Evolutionary conservation across 352 stramenopile species (phyloP).

Genomic region (Phytophthora podocarpi): DNA sequence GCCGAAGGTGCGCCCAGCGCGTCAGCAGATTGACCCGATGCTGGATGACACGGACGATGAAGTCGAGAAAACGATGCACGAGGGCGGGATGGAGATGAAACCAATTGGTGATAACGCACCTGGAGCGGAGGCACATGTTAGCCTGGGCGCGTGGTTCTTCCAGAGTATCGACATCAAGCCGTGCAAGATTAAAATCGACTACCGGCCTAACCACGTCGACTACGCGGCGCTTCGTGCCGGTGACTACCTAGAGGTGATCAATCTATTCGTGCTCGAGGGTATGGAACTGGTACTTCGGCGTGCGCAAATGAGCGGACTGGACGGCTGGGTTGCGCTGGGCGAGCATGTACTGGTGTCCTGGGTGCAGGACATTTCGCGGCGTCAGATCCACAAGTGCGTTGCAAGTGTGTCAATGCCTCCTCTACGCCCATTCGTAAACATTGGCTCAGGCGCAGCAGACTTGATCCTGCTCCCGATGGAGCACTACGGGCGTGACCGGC

Average conservation of each 20-base stretch:
- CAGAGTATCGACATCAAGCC: conserved; percentile 87
- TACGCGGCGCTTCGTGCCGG: conserved; percentile 80
- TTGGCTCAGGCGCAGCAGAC: conserved; percentile 83
- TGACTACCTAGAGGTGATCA: conserved; percentile 91
- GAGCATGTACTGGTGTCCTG: conserved; percentile 86
- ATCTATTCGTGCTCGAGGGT: conserved; percentile 87
- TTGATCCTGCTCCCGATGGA: conserved; percentile 88
- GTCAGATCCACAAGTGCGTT: conserved; percentile 90
- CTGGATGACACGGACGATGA: conserved; percentile 43
- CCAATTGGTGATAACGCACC: conserved; percentile 19
- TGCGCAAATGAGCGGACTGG: conserved; percentile 83
- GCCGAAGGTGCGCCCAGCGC: conserved; percentile 7
- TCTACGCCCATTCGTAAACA: conserved; percentile 86
- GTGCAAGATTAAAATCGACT: conserved; percentile 93
- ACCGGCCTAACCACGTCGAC: conserved; percentile 87
- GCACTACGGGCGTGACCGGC: conserved; percentile 83
- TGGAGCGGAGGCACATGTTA: conserved; percentile 47
- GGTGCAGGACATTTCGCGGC: conserved; percentile 88
- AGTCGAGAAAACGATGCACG: conserved; percentile 30
- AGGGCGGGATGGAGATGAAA: conserved; percentile 61
- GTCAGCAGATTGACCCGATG: conserved; percentile 19
- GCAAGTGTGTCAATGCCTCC: conserved; percentile 88
- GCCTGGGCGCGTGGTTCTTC: conserved; percentile 80
- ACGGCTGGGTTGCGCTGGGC: conserved; percentile 72
- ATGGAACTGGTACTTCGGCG: conserved; percentile 89